These are phyloP conservation scores for Fraxinus cuspidata DNA, from an alignment of 257 asterid genomes.

Conservation along the genomic window DNA sequence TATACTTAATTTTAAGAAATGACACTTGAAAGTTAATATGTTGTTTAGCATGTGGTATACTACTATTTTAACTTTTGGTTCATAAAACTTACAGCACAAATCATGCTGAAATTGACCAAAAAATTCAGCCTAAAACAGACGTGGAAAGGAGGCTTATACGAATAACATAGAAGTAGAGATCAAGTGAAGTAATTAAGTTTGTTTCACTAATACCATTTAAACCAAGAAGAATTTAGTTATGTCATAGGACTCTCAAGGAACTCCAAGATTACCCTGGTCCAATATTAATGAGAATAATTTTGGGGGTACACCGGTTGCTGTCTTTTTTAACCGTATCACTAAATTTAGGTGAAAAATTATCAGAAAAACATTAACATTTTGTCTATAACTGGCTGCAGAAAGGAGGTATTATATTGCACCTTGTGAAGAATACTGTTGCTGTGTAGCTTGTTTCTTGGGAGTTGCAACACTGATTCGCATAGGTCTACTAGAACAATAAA, in stretches of 20 bases:
- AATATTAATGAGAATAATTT: neutral
- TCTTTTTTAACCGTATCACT: neutral
- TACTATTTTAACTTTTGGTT: neutral
- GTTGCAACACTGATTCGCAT: conserved; percentile 95
- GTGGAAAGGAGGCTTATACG: neutral
- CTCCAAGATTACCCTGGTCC: neutral
- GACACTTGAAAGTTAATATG: neutral
- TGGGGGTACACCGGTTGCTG: neutral
- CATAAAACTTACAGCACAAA: neutral
- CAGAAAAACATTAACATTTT: neutral
- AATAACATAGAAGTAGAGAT: neutral
- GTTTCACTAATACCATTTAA: neutral
- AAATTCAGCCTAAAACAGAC: neutral
- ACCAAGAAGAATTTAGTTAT: neutral
- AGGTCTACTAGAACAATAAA: conserved; percentile 82
- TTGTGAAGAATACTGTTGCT: conserved; percentile 85
- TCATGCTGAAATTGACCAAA: neutral
- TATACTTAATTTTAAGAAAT: neutral
- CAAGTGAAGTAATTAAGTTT: neutral
- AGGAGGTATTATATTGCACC: conserved; percentile 43
- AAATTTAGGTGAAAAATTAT: neutral
- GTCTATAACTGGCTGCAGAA: neutral
- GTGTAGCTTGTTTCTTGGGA: conserved; percentile 75
- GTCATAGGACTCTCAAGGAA: neutral
- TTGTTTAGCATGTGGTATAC: neutral